Evolutionary conservation across 164 flowering plant genomes (phyloP).

Genomic region (Euptelea pleiosperma): DNA sequence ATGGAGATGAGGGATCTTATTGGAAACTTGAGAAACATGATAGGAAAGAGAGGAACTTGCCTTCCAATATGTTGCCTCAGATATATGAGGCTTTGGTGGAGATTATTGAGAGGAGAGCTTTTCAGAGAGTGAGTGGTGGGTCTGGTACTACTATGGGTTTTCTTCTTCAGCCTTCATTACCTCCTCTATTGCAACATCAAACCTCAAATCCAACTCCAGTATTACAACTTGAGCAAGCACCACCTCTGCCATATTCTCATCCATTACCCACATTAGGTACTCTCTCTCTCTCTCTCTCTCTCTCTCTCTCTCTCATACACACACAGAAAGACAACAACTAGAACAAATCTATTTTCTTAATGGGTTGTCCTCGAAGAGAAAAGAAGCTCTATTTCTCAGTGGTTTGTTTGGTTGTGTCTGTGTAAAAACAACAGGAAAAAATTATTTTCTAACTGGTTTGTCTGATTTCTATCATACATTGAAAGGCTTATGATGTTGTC

Average conservation of each 20-base stretch:
- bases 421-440: too few species aligned
- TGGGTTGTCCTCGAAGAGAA: too few species aligned
- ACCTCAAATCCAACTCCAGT: constrained; percentile 19
- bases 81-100: constrained; percentile 64
- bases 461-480: neutral
- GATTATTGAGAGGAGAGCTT: constrained; percentile 56
- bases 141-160: constrained; percentile 8
- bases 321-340: too few species aligned
- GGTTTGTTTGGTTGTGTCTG: too few species aligned
- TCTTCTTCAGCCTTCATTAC: constrained; percentile 17
- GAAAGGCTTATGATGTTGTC: too few species aligned
- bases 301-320: neutral
- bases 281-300: constrained; percentile 20
- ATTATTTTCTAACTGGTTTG: neutral
- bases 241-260: constrained; percentile 24
- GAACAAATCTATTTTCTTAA: too few species aligned
- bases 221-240: constrained; percentile 17
- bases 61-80: constrained; percentile 61
- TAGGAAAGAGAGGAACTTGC: constrained; percentile 67
- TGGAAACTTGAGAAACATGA: constrained; percentile 71
- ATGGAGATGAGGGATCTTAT: constrained; percentile 36
- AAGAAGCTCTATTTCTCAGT: too few species aligned
- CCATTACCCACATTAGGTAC: constrained; percentile 45
- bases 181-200: constrained; percentile 30
- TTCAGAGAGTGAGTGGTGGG: constrained; percentile 17